Conservation (phyloP, 225 moss, liverwort and hornwort genomes). For the Straminergon stramineum region DNA sequence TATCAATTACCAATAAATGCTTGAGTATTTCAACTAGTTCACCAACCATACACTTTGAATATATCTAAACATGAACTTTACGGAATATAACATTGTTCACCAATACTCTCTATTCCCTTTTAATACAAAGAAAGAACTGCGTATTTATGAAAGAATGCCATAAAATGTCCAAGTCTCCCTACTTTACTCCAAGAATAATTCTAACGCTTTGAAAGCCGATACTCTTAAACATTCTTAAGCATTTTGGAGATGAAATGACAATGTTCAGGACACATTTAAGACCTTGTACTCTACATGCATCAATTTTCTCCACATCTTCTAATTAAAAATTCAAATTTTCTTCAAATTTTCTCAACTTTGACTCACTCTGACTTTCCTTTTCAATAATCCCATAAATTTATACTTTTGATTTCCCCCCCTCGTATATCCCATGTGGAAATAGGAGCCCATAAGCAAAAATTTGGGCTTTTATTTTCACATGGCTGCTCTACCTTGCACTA, state of each 20-base stretch:
- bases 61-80: not conserved
- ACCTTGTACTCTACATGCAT: not conserved
- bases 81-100: not conserved
- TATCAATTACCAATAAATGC: no score
- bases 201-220: not conserved
- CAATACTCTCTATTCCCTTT: rapidly evolving
- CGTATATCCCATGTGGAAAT: not conserved
- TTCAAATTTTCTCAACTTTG: not conserved
- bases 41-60: not conserved
- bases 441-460: no score
- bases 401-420: not conserved
- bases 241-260: rapidly evolving
- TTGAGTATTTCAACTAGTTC: not conserved
- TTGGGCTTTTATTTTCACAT: not conserved
- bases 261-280: no score
- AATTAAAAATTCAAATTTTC: no score
- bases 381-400: no score
- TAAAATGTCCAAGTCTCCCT: rapidly evolving
- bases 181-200: not conserved
- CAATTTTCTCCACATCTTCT: not conserved
- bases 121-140: rapidly evolving
- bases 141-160: rapidly evolving
- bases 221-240: not conserved
- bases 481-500: not conserved
- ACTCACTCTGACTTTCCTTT: not conserved